Conservation (phyloP, 2,329 filamentous ascomycete species). For the Ascochyta pisi region DNA sequence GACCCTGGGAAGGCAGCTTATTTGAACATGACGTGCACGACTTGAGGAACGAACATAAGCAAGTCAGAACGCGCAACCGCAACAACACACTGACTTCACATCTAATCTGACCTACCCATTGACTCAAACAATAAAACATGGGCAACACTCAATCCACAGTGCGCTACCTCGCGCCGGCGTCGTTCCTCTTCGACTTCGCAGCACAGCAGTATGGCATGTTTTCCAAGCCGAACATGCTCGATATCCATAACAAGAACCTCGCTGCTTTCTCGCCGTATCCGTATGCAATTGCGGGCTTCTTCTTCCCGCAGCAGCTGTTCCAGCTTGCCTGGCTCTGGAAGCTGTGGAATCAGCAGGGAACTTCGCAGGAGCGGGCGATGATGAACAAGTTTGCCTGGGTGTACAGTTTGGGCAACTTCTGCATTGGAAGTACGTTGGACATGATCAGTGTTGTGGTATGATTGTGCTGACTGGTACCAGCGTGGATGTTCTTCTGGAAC, state of each 20-base stretch:
- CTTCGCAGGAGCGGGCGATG: constrained; percentile 53
- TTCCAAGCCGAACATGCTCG: constrained; percentile 64
- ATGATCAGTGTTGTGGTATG: background rate
- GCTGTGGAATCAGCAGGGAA: constrained; percentile 58
- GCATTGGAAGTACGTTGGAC: constrained; percentile 60
- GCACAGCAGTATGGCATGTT: constrained; percentile 67
- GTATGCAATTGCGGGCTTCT: constrained; percentile 66
- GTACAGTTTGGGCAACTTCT: constrained; percentile 64
- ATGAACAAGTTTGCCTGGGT: constrained; percentile 64
- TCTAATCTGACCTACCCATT: no score
- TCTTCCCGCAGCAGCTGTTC: constrained; percentile 67
- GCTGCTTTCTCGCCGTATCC: constrained; percentile 67
- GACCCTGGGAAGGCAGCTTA: constrained; percentile 2
- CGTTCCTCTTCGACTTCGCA: constrained; percentile 64
- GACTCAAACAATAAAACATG: constrained; percentile 46
- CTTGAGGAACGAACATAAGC: background rate
- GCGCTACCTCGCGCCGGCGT: constrained; percentile 61
- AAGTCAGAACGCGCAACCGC: background rate
- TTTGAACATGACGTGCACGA: constrained; percentile 16
- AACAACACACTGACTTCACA: background rate
- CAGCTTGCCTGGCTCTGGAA: constrained; percentile 65
- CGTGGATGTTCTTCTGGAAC: constrained; percentile 71
- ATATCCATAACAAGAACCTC: constrained; percentile 64
- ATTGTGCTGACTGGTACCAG: constrained; percentile 26
- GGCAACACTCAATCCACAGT: constrained; percentile 62